A percentile compares a stretch with the other conserved stretches of the same genome.
These are phyloP conservation scores for Phlyctochytrium bullatum DNA, from an alignment of 192 early-diverging fungal genomes.

Conservation along the genomic window DNA sequence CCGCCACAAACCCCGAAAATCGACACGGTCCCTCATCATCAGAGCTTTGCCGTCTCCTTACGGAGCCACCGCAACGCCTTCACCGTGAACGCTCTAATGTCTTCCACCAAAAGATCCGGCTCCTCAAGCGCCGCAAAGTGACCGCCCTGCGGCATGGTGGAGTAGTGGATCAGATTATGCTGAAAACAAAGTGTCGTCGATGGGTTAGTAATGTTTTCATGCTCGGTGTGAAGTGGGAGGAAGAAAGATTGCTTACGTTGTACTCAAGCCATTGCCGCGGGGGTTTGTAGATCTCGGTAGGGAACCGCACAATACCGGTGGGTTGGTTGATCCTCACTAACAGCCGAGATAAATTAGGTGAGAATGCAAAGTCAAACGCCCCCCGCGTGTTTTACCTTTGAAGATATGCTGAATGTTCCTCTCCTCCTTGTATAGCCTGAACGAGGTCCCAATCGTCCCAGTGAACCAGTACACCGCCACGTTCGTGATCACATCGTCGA, in stretches of 20 bases:
- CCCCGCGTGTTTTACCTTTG: too few species aligned
- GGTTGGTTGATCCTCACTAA: conserved; percentile 15
- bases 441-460: conserved; percentile 57
- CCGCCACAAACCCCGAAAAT: too few species aligned
- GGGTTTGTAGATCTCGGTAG: conserved; percentile 48
- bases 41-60: too few species aligned
- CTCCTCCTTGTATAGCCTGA: conserved; percentile 64
- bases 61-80: too few species aligned
- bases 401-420: too few species aligned
- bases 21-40: too few species aligned
- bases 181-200: too few species aligned
- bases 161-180: conserved; percentile 45
- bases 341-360: too few species aligned
- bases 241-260: too few species aligned
- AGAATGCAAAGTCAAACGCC: too few species aligned
- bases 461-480: conserved; percentile 62
- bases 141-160: conserved; percentile 42
- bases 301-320: conserved; percentile 49
- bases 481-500: conserved; percentile 49
- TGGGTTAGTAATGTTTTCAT: not conserved
- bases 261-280: conserved; percentile 33
- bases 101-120: conserved; percentile 46
- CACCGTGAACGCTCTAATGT: conserved; percentile 47
- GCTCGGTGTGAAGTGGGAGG: not conserved
- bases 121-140: conserved; percentile 67